Evolutionary conservation across 129 eudicot genomes (phyloP).

Genomic region (Helichrysum umbraculigerum): DNA sequence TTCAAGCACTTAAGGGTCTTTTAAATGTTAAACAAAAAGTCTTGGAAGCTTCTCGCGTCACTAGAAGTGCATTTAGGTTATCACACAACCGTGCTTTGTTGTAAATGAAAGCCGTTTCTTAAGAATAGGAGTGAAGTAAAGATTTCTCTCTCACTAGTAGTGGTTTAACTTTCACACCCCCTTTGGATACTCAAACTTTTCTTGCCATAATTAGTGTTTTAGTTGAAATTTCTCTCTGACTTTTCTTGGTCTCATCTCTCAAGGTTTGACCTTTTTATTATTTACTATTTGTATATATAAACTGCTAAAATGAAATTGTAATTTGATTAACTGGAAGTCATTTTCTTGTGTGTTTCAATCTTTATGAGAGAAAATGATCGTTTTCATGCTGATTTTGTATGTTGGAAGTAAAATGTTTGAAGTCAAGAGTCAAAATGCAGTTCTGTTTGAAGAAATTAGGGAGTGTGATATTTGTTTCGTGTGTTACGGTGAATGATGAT

Average conservation of each 20-base stretch:
- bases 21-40: no score
- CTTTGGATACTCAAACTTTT: conserved; percentile 83
- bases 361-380: neutral
- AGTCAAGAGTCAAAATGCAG: no score
- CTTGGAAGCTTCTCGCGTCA: no score
- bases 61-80: no score
- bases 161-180: conserved; percentile 53
- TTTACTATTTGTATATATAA: no score
- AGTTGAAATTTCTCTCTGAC: conserved; percentile 80
- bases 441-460: no score
- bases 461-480: conserved; percentile 8
- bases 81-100: no score
- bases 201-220: conserved; percentile 73
- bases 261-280: conserved; percentile 45
- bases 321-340: neutral
- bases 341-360: neutral
- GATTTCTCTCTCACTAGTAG: conserved; percentile 52
- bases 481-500: conserved; percentile 26
- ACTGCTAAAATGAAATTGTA: no score
- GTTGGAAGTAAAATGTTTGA: neutral
- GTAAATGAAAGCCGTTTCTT: no score
- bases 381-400: conserved; percentile 1
- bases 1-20: no score
- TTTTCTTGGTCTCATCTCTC: conserved; percentile 64
- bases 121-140: neutral